Evolutionary conservation across 805 yeast species (phyloP), one percentile per base, ranked within the genome.

Genomic region (Candida michaelii): DNA sequence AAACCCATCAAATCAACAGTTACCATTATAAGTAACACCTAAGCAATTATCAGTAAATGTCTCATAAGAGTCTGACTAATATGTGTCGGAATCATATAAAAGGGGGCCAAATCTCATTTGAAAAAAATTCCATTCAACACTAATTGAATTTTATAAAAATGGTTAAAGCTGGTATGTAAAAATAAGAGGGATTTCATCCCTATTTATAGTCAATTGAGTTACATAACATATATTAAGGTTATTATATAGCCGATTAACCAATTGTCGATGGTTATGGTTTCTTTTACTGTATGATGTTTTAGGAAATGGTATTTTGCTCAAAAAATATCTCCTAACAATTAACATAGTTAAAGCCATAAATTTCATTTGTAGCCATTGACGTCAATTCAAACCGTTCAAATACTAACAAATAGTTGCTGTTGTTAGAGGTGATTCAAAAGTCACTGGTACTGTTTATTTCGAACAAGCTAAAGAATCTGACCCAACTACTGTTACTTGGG

Each of bases 351-450:
- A 21, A 21, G 23, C 8, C 8, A 21, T 5, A 21, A 21, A 8
- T 21, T 21, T 8, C 5, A 21, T 21, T 31, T 31, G 24, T 17
- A 9, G 18, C 24, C 14, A 31, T 31, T 31, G 27, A 33, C 15
- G 15, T 14, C 19, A 30, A 25, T 21, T 21, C n/a, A n/a, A 21
- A 21, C 23, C 23, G 8, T 6, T 8, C 23, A 21, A 21, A 21
- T 43, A 43, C 43, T 43, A 43, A 43, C 43, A 19, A 13, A 12
- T 47, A 78, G 97, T 93, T 65, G 98, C 98, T 66, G 95, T 93
- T 59, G 74, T 93, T 57, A 89, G 95, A 75, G 99, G 99, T 59
- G 97, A 89, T 66, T 79, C 95, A 47, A 82, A 81, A 56, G 96
- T 93, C 56, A 69, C 83, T 51, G 99, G 99, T 64, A 70, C 77